Evolutionary conservation across 2,329 filamentous ascomycete species (phyloP).

Genomic region (Pseudogymnoascus sp.): DNA sequence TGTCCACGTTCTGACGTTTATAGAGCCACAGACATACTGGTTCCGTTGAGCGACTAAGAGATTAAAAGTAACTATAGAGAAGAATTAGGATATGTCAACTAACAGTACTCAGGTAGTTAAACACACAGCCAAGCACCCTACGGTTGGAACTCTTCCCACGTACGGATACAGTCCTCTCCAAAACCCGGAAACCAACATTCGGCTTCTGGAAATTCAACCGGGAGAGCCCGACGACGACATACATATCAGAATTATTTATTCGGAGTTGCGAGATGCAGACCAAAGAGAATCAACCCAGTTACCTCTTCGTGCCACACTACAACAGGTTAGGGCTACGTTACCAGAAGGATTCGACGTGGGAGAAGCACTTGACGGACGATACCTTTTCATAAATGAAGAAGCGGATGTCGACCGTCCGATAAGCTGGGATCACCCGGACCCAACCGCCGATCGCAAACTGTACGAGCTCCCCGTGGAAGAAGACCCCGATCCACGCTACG

Average conservation of each 20-base stretch:
- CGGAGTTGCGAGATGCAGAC: not conserved
- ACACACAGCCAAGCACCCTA: too few species aligned
- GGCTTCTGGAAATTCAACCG: conserved; percentile 33
- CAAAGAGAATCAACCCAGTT: not conserved
- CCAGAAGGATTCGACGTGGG: not conserved
- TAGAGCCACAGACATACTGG: not conserved
- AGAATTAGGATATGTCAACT: not conserved
- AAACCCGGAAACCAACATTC: conserved; percentile 14
- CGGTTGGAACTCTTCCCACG: not conserved
- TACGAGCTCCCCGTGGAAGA: not conserved
- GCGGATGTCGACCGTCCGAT: not conserved
- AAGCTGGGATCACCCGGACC: not conserved
- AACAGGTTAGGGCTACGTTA: not conserved
- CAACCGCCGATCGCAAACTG: not conserved
- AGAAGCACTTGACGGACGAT: not conserved
- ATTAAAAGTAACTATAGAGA: not conserved
- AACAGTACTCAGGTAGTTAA: not conserved
- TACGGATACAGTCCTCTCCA: conserved; percentile 1
- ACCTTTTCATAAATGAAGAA: not conserved
- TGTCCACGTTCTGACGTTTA: not conserved
- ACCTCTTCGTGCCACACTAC: not conserved
- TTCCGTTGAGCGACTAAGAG: not conserved
- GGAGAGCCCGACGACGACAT: conserved; percentile 20
- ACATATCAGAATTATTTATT: not conserved
- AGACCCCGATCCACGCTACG: conserved; percentile 15